A percentile compares a stretch with the other conserved stretches of the same genome.
Evolutionary conservation across 106 monocot species (phyloP).

Genomic region (Dioscorea zingiberensis): DNA sequence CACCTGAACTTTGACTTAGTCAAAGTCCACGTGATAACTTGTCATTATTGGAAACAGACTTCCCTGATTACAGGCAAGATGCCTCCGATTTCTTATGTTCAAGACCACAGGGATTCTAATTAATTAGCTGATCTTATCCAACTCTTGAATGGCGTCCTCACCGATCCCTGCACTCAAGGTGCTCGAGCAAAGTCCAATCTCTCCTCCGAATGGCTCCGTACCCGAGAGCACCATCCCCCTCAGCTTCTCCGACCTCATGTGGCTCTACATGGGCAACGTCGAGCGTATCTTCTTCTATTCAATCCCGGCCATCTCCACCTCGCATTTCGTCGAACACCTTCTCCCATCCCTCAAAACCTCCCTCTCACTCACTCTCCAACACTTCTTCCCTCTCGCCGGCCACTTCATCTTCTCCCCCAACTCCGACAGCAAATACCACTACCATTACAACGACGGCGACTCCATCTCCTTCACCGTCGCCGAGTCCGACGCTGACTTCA

Average conservation of each 20-base stretch:
- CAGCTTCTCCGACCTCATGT: conserved; percentile 30
- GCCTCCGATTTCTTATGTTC: too few species aligned
- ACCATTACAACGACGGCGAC: conserved; percentile 23
- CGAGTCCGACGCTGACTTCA: conserved; percentile 21
- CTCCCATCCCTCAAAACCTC: conserved; percentile 39
- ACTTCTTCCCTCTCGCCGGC: conserved; percentile 40
- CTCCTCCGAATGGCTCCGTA: neutral
- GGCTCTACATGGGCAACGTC: conserved; percentile 16
- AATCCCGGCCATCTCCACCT: conserved; percentile 11
- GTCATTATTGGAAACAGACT: too few species aligned
- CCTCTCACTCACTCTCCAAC: conserved; percentile 42
- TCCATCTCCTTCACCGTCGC: conserved; percentile 23
- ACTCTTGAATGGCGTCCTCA: neutral
- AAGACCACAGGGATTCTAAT: too few species aligned
- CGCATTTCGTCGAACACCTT: conserved; percentile 16
- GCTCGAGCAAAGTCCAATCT: neutral
- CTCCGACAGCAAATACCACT: conserved; percentile 16
- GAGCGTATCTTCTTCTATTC: conserved; percentile 57
- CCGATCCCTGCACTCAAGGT: neutral
- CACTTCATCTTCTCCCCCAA: neutral
- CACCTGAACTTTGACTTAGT: too few species aligned
- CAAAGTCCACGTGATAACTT: too few species aligned
- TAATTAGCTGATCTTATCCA: too few species aligned
- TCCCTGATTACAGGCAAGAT: too few species aligned
- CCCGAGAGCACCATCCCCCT: conserved; percentile 10